Evolutionary conservation across 192 early-diverging fungal genomes (phyloP).

Genomic region (Diversispora eburnea): DNA sequence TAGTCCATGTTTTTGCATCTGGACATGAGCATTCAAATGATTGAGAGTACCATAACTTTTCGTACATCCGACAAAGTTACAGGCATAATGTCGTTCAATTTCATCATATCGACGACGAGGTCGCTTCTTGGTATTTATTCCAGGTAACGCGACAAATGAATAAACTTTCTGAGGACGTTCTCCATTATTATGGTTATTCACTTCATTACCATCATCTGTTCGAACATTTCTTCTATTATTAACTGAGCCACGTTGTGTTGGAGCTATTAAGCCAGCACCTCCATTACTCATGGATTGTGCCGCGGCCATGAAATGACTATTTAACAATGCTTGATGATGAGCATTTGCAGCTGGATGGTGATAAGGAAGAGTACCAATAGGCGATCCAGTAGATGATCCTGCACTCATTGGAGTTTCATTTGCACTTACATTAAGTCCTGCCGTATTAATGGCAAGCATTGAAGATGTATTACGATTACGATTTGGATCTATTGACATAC

Average conservation of each 20-base stretch:
- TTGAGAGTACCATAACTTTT: conserved; percentile 66
- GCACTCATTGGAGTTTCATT: conserved; percentile 1
- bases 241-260: not conserved
- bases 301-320: conserved; percentile 22
- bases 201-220: not conserved
- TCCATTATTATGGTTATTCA: not conserved
- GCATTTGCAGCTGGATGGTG: not conserved
- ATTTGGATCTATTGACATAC: not conserved
- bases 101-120: conserved; percentile 61
- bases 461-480: not conserved
- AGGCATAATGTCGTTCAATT: conserved; percentile 61
- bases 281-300: conserved; percentile 20
- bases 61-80: conserved; percentile 52
- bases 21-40: conserved; percentile 65
- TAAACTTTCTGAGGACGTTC: conserved; percentile 39
- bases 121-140: conserved; percentile 53
- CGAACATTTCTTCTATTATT: not conserved
- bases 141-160: conserved; percentile 55
- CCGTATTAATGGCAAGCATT: conserved; percentile 11
- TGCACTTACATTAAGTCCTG: not conserved
- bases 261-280: not conserved
- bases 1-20: conserved; percentile 63
- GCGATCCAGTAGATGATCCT: conserved; percentile 3
- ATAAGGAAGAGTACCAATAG: not conserved
- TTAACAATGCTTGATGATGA: conserved; percentile 18